Conservation (phyloP, 2,329 filamentous ascomycete species). For the Diaporthe amygdali region DNA sequence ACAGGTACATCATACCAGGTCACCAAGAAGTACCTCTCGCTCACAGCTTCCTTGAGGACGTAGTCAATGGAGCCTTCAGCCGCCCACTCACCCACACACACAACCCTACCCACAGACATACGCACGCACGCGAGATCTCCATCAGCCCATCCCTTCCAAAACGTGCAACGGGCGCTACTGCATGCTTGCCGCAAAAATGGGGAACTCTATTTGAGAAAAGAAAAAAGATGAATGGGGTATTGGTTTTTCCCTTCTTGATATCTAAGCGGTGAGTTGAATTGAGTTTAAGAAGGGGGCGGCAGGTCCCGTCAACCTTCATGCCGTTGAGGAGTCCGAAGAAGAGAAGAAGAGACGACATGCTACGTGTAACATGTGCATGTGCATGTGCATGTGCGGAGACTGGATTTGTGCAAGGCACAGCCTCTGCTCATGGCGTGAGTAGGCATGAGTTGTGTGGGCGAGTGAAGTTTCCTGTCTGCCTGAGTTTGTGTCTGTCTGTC, state of each 20-base stretch:
- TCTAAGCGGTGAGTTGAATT: neutral
- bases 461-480: neutral
- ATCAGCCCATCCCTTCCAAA: neutral
- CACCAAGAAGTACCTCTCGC: neutral
- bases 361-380: neutral
- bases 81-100: too few species aligned
- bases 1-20: neutral
- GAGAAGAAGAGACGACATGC: neutral
- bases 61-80: neutral
- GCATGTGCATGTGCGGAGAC: too few species aligned
- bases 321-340: neutral
- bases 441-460: neutral
- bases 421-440: neutral
- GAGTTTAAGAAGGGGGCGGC: neutral
- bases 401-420: neutral
- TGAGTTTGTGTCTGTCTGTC: neutral
- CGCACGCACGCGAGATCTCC: neutral
- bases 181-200: neutral
- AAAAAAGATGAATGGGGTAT: neutral
- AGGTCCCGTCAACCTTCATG: neutral
- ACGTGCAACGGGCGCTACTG: slow-evolving; percentile 11
- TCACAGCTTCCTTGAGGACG: neutral
- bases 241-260: neutral
- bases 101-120: neutral
- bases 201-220: neutral